Evolutionary conservation across 2,329 filamentous ascomycete genomes (phyloP), one percentile per base, ranked within the genome.

Genomic region (Septoria linicola): DNA sequence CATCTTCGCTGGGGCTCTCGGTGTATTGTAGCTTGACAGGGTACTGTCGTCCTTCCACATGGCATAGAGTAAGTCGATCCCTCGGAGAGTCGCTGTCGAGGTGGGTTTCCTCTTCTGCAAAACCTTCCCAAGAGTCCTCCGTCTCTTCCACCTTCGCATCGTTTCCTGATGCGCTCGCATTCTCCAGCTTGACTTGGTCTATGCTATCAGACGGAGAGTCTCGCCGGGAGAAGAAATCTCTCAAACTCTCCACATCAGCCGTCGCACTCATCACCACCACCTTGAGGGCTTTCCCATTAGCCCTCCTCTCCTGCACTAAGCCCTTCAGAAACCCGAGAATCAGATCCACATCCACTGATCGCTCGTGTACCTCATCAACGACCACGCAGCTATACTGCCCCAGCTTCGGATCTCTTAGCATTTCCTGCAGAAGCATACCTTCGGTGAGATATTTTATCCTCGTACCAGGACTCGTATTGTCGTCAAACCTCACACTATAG

Each of bases 201-300:
- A n/a, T 17, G 11, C 23, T 19, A 16, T 35, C 8, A 10, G 16
- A 10, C 19, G 8, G 30, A 25, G 19, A 35, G 14, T 19, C 4
- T 31, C 30, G 6, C 11, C 39, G 51, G 54, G 72, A 71, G 58
- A 97, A 96, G 68, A 96, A 97, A 0, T 75, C 74, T 36, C 82
- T 78, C 25, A 97, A 82, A 49, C 80, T 82, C 54, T 92, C 85
- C 51, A 96, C 84, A 68, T 97, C 89, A 31, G 90, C 89, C 5
- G 93, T 99, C 42, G 93, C 93, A 77, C 91, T 96, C 93, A 99
- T 99, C 66, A 97, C 82, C 27, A 96, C 81, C 3, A 97, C 83
- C 68, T 96, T 97, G 49, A 99, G 73, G 1, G 87, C 84, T 31
- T 81, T 79, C 49, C 83, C 76, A 2, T 79, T 76, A 25, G 80